Evolutionary conservation across 441 rosid species (phyloP), one percentile per base, ranked within the genome.

Genomic region (Daphne laureola): DNA sequence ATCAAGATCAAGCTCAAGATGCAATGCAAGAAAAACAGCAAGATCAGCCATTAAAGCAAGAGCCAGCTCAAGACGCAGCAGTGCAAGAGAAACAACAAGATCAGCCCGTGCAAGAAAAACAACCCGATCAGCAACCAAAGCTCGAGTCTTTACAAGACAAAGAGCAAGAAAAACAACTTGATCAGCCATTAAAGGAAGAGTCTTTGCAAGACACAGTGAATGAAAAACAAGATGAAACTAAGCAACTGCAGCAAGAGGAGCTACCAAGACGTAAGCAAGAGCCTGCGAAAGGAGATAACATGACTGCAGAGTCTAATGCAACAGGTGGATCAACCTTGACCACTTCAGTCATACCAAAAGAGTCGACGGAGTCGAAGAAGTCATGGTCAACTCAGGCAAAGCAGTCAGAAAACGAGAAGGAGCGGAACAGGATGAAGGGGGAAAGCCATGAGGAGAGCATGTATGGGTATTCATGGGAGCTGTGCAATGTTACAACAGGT

Each of bases 401-500:
- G 15, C 90, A 89, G 64, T 92, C 97, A 1, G 80, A 80, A 46
- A 79, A 69, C 46, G 87, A 91, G 76, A 91, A 89, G 64, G 92
- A 81, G 72, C 83, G 97, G 62, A 70, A 79, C 12, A 78, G 71
- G 53, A 73, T 66, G 0, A 31, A 31, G 11, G 86, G 67, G 57
- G 63, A 75, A 2, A 67, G 69, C 3, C 67, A 59, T 9, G 50
- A 56, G 42, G 76, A 66, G 42, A 61, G 49, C 62, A 55, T 49
- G 11, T 44, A 61, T 14, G 91, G 86, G 12, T 65, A 78, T 18
- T 46, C 67, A 5, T 93, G 98, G 97, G 73, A 44, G 43, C 64
- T 89, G n/a, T 93, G 98, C 40, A 89, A 93, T 49, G 77, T 60
- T 21, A 89, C 95, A 2, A 71, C 95, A 2, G 95, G 96, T 44